Evolutionary conservation across 176 grass and related monocot species (phyloP).

Genomic region (Carex cristatella): DNA sequence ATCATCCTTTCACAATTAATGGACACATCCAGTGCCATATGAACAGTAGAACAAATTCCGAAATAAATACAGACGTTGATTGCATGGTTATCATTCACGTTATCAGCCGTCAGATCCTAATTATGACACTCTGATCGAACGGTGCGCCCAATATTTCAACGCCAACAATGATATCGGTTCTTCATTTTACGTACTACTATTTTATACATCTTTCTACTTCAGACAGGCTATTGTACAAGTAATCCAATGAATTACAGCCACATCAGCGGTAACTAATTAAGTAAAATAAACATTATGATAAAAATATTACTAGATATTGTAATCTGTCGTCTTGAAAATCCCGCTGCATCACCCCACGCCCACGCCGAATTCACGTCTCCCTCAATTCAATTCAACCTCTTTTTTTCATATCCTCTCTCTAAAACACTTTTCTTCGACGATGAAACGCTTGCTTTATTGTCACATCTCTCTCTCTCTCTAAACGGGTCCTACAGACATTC

Average conservation of each 20-base stretch:
- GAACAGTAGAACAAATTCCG: not conserved
- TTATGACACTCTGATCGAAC: slow-evolving; percentile 1
- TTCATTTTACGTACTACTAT: not conserved
- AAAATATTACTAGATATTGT: not conserved
- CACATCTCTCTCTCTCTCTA: not conserved
- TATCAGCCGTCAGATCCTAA: slow-evolving; percentile 9
- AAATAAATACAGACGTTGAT: not conserved
- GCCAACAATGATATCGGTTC: not conserved
- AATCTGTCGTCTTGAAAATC: not conserved
- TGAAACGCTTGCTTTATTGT: slow-evolving; percentile 10
- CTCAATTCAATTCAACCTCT: slow-evolving; percentile 20
- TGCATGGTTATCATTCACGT: not conserved
- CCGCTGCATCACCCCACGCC: not conserved
- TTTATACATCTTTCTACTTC: not conserved
- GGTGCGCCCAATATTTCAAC: not conserved
- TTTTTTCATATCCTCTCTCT: not conserved
- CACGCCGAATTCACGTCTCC: slow-evolving; percentile 2
- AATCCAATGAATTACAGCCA: not conserved
- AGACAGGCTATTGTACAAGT: not conserved
- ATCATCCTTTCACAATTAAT: not conserved
- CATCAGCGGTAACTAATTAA: not conserved
- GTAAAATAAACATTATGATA: not conserved
- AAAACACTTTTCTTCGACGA: not conserved
- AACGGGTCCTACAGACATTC: slow-evolving; percentile 15
- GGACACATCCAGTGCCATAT: not conserved